Evolutionary conservation across 176 grass and related monocot genomes (phyloP), one percentile per base, ranked within the genome.

Genomic region (Eremochloa ophiuroides): DNA sequence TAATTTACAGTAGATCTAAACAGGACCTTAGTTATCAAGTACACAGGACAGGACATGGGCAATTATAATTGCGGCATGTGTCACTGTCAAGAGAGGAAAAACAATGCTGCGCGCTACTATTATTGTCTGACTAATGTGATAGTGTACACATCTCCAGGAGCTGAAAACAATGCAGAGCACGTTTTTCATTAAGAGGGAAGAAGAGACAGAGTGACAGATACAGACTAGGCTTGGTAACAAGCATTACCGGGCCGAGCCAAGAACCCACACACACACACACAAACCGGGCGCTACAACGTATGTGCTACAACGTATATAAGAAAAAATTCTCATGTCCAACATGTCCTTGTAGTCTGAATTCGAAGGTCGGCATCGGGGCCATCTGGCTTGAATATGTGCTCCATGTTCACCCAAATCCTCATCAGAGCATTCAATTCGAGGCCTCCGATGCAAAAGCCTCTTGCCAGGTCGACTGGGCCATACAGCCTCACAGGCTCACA

Each of bases 391-490:
- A 77, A 69, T 30, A 20, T 39, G 46, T 4, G 8, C 26, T 74
- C 26, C 27, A 31, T 44, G 6, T 33, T 63, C 65, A 77, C 39
- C 18, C 12, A 15, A 33, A 39, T 75, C 48, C 30, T 26, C 13
- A 71, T 40, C 18, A 71, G 47, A 55, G 73, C 79, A 78, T 83
- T 55, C 42, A 78, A 71, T 78, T 43, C 56, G 78, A 71, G 27
- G 20, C 56, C 28, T 25, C 40, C 5, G 66, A 64, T 37, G 33
- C 40, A 62, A 33, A 63, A 51, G 51, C 4, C 9, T 40, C 4
- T 63, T 46, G 27, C 40, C 77, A 6, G 59, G 11, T 1, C 59
- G 18, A 65, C 9, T 34, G 33, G 20, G 14, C 10, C 53, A 56
- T 8, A 8, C 17, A 7, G 56, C 20, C 48, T 48, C 18, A 62